phyloP scores from a whole-genome alignment of 129 eudicot genomes.

The Flaveria ramosissima region DNA sequence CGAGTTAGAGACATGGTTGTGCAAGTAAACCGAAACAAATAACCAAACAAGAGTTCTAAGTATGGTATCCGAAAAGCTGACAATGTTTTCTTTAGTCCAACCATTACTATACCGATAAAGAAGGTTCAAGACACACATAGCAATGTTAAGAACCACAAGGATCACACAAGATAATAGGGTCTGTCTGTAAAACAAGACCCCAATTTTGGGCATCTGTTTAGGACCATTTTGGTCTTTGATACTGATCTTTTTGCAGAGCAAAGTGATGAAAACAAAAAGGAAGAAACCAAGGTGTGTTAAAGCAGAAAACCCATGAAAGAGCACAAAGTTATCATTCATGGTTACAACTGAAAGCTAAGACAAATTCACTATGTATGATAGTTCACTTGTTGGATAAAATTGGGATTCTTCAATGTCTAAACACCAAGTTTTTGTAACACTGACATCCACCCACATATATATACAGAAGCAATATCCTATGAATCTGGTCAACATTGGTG shows the following conservation, averaged over 20 bases:
- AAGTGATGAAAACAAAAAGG: slow-evolving; percentile 36
- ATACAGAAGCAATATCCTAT: background rate
- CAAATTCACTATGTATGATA: slow-evolving; percentile 16
- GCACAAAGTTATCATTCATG: slow-evolving; percentile 24
- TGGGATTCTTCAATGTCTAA: slow-evolving; percentile 5
- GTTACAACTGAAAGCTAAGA: slow-evolving; percentile 1
- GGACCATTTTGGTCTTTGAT: slow-evolving; percentile 16
- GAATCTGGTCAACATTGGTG: slow-evolving; percentile 20
- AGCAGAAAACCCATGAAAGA: slow-evolving; percentile 40
- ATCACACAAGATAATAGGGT: slow-evolving; percentile 40
- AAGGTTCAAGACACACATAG: slow-evolving; percentile 46
- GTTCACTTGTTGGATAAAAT: slow-evolving; percentile 16
- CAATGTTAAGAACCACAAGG: slow-evolving; percentile 50
- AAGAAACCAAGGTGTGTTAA: slow-evolving; percentile 48
- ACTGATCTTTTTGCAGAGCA: slow-evolving; percentile 34
- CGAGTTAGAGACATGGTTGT: slow-evolving; percentile 28
- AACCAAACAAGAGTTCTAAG: slow-evolving; percentile 56
- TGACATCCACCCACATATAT: background rate
- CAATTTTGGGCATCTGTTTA: slow-evolving; percentile 34
- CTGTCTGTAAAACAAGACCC: slow-evolving; percentile 42
- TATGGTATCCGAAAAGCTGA: slow-evolving; percentile 49
- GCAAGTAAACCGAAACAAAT: slow-evolving; percentile 46
- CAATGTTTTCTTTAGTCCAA: slow-evolving; percentile 67
- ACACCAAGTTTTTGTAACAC: background rate
- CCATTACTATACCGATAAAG: slow-evolving; percentile 76